Conservation (phyloP, 192 early-diverging fungal species). For the Diversispora epigaea region DNA sequence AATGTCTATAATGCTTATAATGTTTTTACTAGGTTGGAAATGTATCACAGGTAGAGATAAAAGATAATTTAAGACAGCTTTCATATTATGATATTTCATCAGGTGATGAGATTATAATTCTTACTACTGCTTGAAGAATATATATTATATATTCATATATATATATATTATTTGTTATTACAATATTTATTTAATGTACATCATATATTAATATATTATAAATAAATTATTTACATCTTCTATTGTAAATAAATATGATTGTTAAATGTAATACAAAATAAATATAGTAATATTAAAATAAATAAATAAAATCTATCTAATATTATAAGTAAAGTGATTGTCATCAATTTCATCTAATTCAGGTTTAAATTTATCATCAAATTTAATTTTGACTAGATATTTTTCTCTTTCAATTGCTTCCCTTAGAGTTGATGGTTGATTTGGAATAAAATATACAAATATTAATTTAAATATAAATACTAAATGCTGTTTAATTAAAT, state of each 20-base stretch:
- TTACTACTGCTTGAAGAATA: slow-evolving; percentile 12
- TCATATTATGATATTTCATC: slow-evolving; percentile 50
- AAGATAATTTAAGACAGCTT: slow-evolving; percentile 51
- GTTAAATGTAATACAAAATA: too few relatives aligned
- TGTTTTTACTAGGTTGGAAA: neutral
- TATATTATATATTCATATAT: too few relatives aligned
- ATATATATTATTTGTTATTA: too few relatives aligned
- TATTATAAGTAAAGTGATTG: too few relatives aligned
- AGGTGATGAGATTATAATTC: slow-evolving; percentile 47
- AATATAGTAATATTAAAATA: too few relatives aligned
- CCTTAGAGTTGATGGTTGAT: slow-evolving; percentile 38
- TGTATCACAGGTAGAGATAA: slow-evolving; percentile 32
- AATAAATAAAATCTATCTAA: too few relatives aligned
- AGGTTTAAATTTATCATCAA: too few relatives aligned
- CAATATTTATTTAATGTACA: too few relatives aligned
- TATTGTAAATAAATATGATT: too few relatives aligned
- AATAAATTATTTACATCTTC: too few relatives aligned
- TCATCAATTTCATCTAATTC: too few relatives aligned
- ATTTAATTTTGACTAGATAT: slow-evolving; percentile 28
- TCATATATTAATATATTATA: too few relatives aligned
- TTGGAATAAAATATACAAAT: slow-evolving; percentile 41
- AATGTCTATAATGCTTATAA: slow-evolving; percentile 10
- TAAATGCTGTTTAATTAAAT: slow-evolving; percentile 36
- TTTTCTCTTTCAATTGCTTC: slow-evolving; percentile 46
- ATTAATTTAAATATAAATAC: slow-evolving; percentile 43